A percentile compares a stretch with the other conserved stretches of the same genome.
These are phyloP conservation scores for Lizonia empirigonia DNA, from an alignment of 2,329 filamentous ascomycete species.

Conservation along the genomic window DNA sequence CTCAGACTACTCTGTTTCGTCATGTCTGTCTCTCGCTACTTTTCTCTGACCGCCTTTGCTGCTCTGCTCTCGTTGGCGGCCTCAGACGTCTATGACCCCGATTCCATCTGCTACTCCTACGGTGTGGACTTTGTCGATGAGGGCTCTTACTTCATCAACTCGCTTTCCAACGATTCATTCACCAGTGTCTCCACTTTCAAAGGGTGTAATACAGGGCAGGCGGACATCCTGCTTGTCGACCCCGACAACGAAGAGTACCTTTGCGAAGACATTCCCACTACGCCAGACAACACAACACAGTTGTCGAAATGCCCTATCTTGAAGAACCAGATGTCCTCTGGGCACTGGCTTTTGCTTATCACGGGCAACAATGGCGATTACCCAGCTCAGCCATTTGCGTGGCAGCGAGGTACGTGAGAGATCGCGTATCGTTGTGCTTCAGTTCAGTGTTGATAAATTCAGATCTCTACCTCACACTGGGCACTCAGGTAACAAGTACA, in stretches of 20 bases:
- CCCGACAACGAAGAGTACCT: conserved; percentile 49
- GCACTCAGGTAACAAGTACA: conserved; percentile 40
- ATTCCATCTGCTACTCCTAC: conserved; percentile 44
- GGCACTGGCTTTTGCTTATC: conserved; percentile 53
- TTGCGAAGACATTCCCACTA: conserved; percentile 50
- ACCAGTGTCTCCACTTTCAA: conserved; percentile 53
- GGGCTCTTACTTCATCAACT: conserved; percentile 54
- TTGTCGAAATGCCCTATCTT: conserved; percentile 51
- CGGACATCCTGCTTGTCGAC: conserved; percentile 52
- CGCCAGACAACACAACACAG: conserved; percentile 47
- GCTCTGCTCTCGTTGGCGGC: conserved; percentile 32
- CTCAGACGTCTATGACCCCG: conserved; percentile 22
- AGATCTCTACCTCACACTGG: conserved; percentile 45
- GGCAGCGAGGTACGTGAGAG: conserved; percentile 50
- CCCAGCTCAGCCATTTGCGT: conserved; percentile 51
- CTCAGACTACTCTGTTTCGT: background rate
- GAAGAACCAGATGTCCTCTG: conserved; percentile 52
- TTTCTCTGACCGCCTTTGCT: conserved; percentile 29
- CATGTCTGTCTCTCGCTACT: conserved; percentile 38
- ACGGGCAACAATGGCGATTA: conserved; percentile 52
- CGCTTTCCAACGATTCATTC: conserved; percentile 49
- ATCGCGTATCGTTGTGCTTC: conserved; percentile 12
- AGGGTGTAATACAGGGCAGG: conserved; percentile 50
- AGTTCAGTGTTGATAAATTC: conserved; percentile 6
- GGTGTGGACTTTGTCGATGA: conserved; percentile 53